Conservation (phyloP, 1,284 basidiomycete genomes). For the Cryptococcus hybrid region DNA sequence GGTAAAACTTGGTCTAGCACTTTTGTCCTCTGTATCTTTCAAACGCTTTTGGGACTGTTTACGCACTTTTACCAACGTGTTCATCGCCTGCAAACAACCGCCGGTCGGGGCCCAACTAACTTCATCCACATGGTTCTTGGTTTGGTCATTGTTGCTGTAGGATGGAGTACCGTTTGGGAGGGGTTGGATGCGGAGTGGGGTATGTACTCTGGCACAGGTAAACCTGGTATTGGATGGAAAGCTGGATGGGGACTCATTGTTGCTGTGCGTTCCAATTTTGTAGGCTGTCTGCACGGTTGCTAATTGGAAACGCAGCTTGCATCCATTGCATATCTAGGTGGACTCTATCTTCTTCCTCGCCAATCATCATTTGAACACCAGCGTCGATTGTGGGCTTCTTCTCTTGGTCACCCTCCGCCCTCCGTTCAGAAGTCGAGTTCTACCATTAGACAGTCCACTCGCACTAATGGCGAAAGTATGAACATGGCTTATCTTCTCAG, state of each 20-base stretch:
- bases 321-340: slow-evolving; percentile 14
- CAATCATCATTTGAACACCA: slow-evolving; percentile 13
- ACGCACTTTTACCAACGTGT: slow-evolving; percentile 55
- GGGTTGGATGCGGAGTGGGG: slow-evolving; percentile 32
- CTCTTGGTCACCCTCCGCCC: not conserved
- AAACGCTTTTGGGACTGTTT: slow-evolving; percentile 59
- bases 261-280: slow-evolving; percentile 11
- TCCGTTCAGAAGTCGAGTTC: no score
- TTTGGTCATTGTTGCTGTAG: slow-evolving; percentile 25
- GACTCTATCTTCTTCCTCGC: slow-evolving; percentile 17
- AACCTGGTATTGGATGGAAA: slow-evolving; percentile 21
- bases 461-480: no score
- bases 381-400: slow-evolving; percentile 4
- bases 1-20: slow-evolving; percentile 58
- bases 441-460: no score
- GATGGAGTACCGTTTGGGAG: slow-evolving; percentile 31
- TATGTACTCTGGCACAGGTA: slow-evolving; percentile 19
- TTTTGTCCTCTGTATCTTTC: slow-evolving; percentile 62
- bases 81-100: slow-evolving; percentile 16
- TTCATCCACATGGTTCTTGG: slow-evolving; percentile 36
- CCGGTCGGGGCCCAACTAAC: slow-evolving; percentile 33
- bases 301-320: slow-evolving; percentile 9
- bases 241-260: slow-evolving; percentile 37
- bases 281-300: not conserved
- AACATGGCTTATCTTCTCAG: no score